Base-by-base conservation (phyloP, 2,329 filamentous ascomycete species). In the Lasiodiplodia theobromae region DNA sequence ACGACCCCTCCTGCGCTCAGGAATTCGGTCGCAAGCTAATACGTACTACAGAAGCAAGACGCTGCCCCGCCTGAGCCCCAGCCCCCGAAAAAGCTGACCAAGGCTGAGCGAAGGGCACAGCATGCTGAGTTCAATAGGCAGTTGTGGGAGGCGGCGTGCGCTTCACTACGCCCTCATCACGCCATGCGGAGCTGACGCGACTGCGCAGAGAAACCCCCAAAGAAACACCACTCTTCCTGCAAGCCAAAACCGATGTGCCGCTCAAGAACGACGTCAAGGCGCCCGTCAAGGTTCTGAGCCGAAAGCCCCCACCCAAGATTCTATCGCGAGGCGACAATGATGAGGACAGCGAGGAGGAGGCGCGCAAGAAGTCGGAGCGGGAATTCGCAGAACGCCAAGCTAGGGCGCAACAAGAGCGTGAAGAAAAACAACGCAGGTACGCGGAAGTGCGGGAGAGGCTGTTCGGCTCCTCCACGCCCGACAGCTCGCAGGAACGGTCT, bases 351-450 rank as follows among this genome's bases (percentile, higher is more conserved):
- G 88, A 91, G 66, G 87, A 90, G 31, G 87, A 89, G 67, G 80
- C 82, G 60, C 81, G 83, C 66, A 89, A 87, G 76, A 87, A 88
- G 71, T 83, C 86, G 23, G 88, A 89, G 73, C 87, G 88, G 53
- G 91, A 88, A 0, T 87, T 91, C 3, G 92, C 95, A 74, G 91
- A 97, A 82, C 87, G 94, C 40, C 89, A 92, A 70, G 87, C 89
- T 28, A 91, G 91, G 75, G 92, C 94, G 66, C 89, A 93, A 77
- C 86, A 87, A 60, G 93, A 97, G 73, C 87, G 89, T 11, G 94
- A 96, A 76, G 94, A 97, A 82, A 97, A 96, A 82, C 92, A 97
- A 82, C 89, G 89, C 68, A 91, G 92, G 70, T 97, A 97, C 77
- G 92, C 96, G 70, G 94, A 97, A 82, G 92, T 90, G 6, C 87